Evolutionary conservation across 108 stramenopile genomes (phyloP), one percentile per base, ranked within the genome.

Genomic region (Pelagomonas calceolata): DNA sequence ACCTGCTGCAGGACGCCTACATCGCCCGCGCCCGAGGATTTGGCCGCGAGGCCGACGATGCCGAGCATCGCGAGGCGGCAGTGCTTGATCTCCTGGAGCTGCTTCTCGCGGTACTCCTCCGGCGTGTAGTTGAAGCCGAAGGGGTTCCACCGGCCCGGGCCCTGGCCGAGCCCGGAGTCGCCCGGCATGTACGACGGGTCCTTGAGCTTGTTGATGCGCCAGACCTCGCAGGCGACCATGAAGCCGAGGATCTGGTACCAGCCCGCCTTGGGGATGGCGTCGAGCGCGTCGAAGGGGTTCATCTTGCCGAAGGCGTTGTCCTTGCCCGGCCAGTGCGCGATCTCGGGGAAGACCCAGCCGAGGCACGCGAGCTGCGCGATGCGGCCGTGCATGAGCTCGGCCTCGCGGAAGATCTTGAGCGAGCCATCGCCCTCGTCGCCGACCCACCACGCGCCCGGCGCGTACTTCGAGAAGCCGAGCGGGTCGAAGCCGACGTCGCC

Each of bases 51-150:
- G 70, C 94, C 96, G 64, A 92, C 80, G 74, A 85, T 84, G 70
- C 84, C 96, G 77, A 97, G 75, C 96, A 97, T 97, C 51, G 96
- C 96, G 64, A 94, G 88, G 84, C 96, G 93, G 84, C 93, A 92
- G 85, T 97, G 90, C 92, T 97, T 97, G 77, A 95, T 76, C 84
- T 97, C 96, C 81, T 95, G 92, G 32, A 93, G 80, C 78, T 87
- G 87, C 92, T 94, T 95, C 74, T 90, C 93, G 67, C 80, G 86
- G 80, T 94, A 97, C 82, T 93, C 91, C 82, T 92, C 96, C 63
- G 85, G 86, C 35, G 88, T 72, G 92, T 97, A 97, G 89, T 94
- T 82, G 81, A 97, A 80, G 74, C 80, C 81, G 80, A 95, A 90
- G 44, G 96, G 96, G 84, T 97, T 97, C 79, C 76, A 92, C 65